Conservation (phyloP, 352 stramenopile species). For the Phytophthora multivora region DNA sequence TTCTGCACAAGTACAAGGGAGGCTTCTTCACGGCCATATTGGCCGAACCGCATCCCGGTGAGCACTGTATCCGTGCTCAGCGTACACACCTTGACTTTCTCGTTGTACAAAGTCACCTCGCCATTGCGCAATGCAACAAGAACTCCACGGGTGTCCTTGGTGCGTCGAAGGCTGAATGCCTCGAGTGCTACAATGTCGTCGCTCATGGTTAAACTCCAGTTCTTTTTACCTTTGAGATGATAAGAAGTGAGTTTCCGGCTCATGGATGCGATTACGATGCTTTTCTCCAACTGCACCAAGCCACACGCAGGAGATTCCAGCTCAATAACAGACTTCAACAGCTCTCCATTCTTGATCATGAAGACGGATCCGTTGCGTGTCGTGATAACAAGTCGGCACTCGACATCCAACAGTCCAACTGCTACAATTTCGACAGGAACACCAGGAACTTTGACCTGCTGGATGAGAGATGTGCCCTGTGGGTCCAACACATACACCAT, state of each 20-base stretch:
- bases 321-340: slow-evolving; percentile 88
- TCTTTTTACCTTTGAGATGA: slow-evolving; percentile 91
- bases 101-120: slow-evolving; percentile 89
- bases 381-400: slow-evolving; percentile 86
- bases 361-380: slow-evolving; percentile 88
- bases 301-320: slow-evolving; percentile 80
- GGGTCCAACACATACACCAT: slow-evolving; percentile 83
- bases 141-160: slow-evolving; percentile 77
- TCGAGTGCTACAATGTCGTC: slow-evolving; percentile 87
- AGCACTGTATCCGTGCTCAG: slow-evolving; percentile 67
- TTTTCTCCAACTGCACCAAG: slow-evolving; percentile 81
- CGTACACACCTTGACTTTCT: slow-evolving; percentile 85
- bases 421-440: slow-evolving; percentile 81
- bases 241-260: slow-evolving; percentile 88
- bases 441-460: slow-evolving; percentile 71
- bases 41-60: slow-evolving; percentile 86
- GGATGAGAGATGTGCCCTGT: slow-evolving; percentile 71
- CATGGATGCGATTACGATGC: slow-evolving; percentile 88
- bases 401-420: slow-evolving; percentile 76
- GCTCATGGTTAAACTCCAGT: slow-evolving; percentile 87
- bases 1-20: slow-evolving; percentile 84
- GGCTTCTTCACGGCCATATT: slow-evolving; percentile 89
- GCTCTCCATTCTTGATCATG: slow-evolving; percentile 92
- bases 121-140: slow-evolving; percentile 87
- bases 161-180: slow-evolving; percentile 69